Evolutionary conservation across 352 stramenopile genomes (phyloP).

Genomic region (Phytophthora uliginosa): DNA sequence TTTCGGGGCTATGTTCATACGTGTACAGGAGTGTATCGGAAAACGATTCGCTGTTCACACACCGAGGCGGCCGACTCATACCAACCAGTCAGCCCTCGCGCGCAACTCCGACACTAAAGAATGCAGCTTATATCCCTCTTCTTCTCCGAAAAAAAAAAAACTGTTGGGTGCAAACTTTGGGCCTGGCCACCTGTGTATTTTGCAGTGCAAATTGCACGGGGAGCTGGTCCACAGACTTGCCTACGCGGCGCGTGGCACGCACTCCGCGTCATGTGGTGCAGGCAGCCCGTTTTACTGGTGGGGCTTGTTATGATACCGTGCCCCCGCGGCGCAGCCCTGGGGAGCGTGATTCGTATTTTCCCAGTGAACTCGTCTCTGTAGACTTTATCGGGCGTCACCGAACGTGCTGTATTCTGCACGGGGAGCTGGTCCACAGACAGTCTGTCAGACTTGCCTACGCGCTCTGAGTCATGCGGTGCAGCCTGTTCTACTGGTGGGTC

Average conservation of each 20-base stretch:
- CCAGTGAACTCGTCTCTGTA: background rate
- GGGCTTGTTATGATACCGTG: no score
- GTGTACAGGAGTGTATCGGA: background rate
- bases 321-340: no score
- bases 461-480: background rate
- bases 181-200: no score
- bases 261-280: no score
- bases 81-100: background rate
- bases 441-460: background rate
- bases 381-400: background rate
- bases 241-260: no score
- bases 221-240: no score
- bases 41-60: conserved; percentile 1
- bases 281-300: no score
- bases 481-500: background rate
- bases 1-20: background rate
- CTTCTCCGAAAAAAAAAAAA: background rate
- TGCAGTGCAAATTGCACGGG: no score
- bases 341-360: no score
- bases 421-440: background rate
- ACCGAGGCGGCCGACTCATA: background rate
- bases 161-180: no score
- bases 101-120: background rate
- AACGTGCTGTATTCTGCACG: background rate
- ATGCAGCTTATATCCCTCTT: background rate